Base-by-base conservation (phyloP, 2,329 filamentous ascomycete genomes). In the Byssoonygena ceratinophila region DNA sequence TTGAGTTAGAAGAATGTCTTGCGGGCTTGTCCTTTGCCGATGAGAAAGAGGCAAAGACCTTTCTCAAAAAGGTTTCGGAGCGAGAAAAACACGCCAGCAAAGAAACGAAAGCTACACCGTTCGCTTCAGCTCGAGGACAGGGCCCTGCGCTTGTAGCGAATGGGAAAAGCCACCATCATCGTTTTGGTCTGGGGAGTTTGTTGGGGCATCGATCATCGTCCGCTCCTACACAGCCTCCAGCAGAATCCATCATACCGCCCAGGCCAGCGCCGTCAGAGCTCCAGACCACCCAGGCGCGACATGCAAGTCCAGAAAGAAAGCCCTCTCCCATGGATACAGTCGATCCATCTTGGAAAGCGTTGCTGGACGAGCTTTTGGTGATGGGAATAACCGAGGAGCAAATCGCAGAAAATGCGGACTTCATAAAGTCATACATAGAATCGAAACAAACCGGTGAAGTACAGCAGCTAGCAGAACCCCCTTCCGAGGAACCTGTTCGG, bases 21-120 rank as follows among this genome's bases (percentile, higher is more conserved):
- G 92, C 89, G 4, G 92, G 84, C 0, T 73, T 98, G 55, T 95
- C 88, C 22, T 98, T 98, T 64, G 83, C 85, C 56, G 92, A 97
- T 68, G 92, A 97, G 74, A 97, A 96, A 71, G 92, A 98, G 73
- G 92, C 92, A 31, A 94, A 87, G 71, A 86, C 87, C 54, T 97
- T 98, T 73, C 84, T 90, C 70, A 95, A 96, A 78, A 97, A 96
- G 76, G 87, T 98, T 79, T 84, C 92, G 61, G 90, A 96, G 65
- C 79, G 90, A 59, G 90, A 97, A 72, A 96, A 94, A 79, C 90
- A 91, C 71, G 91, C 89, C 37, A 91, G 84, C 72, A 94, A 94
- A 73, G 82, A 84, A 57, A 96, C 90, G 2, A 82, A 76, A 66
- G 77, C 81, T 57, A 91, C 85, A 31, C 84, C 86, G 0, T 95